Evolutionary conservation across 805 yeast species (phyloP), one percentile per base, ranked within the genome.

Genomic region (Jamesozyma rosinii): DNA sequence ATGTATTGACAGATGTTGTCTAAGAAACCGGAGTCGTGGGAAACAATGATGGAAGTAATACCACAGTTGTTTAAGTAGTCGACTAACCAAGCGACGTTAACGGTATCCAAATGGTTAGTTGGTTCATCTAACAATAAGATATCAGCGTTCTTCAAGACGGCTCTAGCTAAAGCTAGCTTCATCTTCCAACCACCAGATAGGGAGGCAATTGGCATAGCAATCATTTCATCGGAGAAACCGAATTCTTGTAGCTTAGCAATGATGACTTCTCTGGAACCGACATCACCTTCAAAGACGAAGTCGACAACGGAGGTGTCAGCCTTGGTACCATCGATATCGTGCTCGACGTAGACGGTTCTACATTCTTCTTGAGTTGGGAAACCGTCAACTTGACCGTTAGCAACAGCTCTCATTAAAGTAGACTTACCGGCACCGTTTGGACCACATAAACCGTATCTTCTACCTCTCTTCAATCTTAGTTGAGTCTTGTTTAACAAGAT

Each of bases 161-260:
- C 98, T 76, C 97, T 87, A 62, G 98, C 97, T 66, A 90, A 80
- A 68, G 97, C 97, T 71, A 90, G 81, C 76, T 92, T 92, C 98
- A 90, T 90, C 83, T 92, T 92, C 98, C 98, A 90, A 81, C 98
- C 98, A 83, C 98, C 98, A 66, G 98, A 92, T 61, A 92, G 79
- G 54, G 97, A 85, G 66, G 87, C 80, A 70, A 90, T 90, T 66
- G 97, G 95, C 95, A 83, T 85, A 53, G 65, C 67, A 65, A 83
- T 80, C 96, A 90, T 92, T 66, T 82, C 95, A 48, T 86, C 90
- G 60, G 92, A 63, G 89, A 92, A 92, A 65, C 81, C 79, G 77
- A 92, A 90, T 74, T 88, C 97, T 51, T 69, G 71, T 70, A 92
- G 81, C 70, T 88, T 85, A 53, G 68, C 76, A 56, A 66, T 71